These are phyloP conservation scores for Amauroascus verrucosus DNA, from an alignment of 2,329 filamentous ascomycete genomes.

Conservation along the genomic window DNA sequence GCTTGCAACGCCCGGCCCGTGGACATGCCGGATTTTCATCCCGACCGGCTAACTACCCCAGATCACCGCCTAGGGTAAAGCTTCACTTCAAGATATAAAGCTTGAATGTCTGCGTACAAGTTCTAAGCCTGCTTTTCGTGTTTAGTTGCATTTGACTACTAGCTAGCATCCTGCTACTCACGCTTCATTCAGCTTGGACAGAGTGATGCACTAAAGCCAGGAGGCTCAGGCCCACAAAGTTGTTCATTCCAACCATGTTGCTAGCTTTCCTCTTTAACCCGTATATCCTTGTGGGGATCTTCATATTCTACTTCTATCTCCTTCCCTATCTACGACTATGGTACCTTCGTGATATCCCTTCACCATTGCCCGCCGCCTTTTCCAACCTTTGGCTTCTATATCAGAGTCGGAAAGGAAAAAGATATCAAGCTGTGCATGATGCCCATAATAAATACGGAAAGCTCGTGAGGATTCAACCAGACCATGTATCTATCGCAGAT, in stretches of 20 bases:
- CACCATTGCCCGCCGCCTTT: slow-evolving; percentile 50
- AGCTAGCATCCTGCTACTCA: not conserved
- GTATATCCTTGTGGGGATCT: slow-evolving; percentile 2
- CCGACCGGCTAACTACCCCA: slow-evolving; percentile 3
- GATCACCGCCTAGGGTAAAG: not conserved
- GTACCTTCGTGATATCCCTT: slow-evolving; percentile 44
- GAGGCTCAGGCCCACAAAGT: no score
- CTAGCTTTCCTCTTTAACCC: slow-evolving; percentile 5
- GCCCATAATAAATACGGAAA: slow-evolving; percentile 66
- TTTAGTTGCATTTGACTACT: not conserved
- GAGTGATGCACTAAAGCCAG: no score
- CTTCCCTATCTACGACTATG: slow-evolving; percentile 1
- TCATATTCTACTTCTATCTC: slow-evolving; percentile 2
- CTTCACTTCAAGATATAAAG: not conserved
- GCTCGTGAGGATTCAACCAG: slow-evolving; percentile 72
- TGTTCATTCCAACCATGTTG: not conserved
- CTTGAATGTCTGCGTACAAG: not conserved
- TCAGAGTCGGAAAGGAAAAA: slow-evolving; percentile 53
- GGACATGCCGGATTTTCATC: not conserved
- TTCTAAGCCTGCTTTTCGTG: not conserved
- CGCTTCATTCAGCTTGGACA: no score
- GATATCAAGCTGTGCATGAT: slow-evolving; percentile 56
- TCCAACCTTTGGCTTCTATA: slow-evolving; percentile 71
- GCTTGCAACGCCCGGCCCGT: not conserved
- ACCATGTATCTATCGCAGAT: slow-evolving; percentile 74